Evolutionary conservation across 2,329 filamentous ascomycete species (phyloP).

Genomic region (Hortaea sp.): DNA sequence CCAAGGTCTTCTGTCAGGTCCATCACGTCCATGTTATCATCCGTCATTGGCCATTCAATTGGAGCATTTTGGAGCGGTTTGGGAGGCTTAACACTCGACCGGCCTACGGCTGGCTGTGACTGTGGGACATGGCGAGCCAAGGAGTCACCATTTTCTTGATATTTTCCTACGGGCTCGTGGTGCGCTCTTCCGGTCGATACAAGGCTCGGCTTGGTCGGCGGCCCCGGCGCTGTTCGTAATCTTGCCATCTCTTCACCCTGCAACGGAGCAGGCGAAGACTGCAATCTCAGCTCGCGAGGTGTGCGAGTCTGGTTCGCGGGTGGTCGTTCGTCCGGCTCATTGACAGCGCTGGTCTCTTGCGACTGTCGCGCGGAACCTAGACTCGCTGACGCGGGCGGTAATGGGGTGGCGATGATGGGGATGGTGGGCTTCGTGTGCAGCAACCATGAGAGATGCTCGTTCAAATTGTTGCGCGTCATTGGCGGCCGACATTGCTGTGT

Average conservation of each 20-base stretch:
- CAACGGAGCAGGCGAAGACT: not conserved
- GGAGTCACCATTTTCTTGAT: no score
- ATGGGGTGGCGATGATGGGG: slow-evolving; percentile 15
- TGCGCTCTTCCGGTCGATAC: not conserved
- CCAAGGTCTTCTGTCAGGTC: slow-evolving; percentile 24
- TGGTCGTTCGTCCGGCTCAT: slow-evolving; percentile 1
- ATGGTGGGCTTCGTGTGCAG: slow-evolving; percentile 35
- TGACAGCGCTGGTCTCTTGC: not conserved
- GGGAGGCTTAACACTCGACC: no score
- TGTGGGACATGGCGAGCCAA: no score
- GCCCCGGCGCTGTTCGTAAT: slow-evolving; percentile 33
- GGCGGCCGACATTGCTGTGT: slow-evolving; percentile 16
- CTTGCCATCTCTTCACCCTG: slow-evolving; percentile 31
- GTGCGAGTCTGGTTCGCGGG: not conserved
- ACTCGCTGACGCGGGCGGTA: slow-evolving; percentile 1
- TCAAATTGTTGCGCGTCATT: slow-evolving; percentile 42
- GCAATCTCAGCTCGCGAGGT: not conserved
- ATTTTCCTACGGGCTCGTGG: not conserved
- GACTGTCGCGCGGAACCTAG: slow-evolving; percentile 1
- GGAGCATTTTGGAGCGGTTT: no score
- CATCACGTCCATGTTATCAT: slow-evolving; percentile 17
- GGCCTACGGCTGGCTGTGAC: no score
- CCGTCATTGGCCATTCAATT: no score
- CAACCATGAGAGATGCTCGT: slow-evolving; percentile 40
- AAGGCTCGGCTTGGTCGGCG: slow-evolving; percentile 22